These are phyloP conservation scores for Teratosphaeria gauchensis DNA, from an alignment of 2,329 filamentous ascomycete species.

Conservation along the genomic window DNA sequence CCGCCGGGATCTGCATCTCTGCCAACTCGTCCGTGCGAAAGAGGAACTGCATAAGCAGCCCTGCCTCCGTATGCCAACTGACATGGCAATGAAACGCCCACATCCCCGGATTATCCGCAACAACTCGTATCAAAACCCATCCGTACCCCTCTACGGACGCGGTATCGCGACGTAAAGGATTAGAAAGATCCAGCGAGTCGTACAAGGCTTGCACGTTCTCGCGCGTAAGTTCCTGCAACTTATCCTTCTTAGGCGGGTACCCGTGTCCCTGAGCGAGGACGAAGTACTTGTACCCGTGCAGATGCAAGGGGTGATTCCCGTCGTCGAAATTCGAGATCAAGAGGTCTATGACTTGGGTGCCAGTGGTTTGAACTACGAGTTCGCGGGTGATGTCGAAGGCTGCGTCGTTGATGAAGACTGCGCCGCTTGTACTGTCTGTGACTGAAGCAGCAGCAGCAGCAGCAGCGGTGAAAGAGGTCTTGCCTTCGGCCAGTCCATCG, in stretches of 20 bases:
- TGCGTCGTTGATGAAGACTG: conserved; percentile 20
- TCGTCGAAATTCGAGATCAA: conserved; percentile 28
- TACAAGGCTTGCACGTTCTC: conserved; percentile 23
- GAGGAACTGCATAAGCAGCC: conserved; percentile 51
- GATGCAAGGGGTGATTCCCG: conserved; percentile 27
- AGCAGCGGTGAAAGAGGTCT: conserved; percentile 19
- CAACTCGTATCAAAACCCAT: conserved; percentile 46
- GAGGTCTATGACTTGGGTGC: conserved; percentile 28
- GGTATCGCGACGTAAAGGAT: conserved; percentile 44
- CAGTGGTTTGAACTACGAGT: conserved; percentile 29
- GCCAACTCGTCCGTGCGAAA: conserved; percentile 39
- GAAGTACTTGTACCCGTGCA: conserved; percentile 30
- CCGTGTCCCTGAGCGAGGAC: conserved; percentile 27
- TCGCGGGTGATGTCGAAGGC: conserved; percentile 22
- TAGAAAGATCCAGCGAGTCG: conserved; percentile 26
- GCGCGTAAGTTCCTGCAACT: conserved; percentile 13
- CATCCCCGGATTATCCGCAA: conserved; percentile 48
- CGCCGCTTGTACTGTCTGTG: background rate
- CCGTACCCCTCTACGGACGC: conserved; percentile 45
- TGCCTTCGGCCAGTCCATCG: conserved; percentile 31
- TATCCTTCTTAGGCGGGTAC: conserved; percentile 18
- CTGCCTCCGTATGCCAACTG: conserved; percentile 49
- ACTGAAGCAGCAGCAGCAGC: too few species aligned
- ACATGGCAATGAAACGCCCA: conserved; percentile 54
- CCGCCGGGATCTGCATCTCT: conserved; percentile 35